These are phyloP conservation scores for Nemania sp. DNA, from an alignment of 2,329 filamentous ascomycete species.

Conservation along the genomic window DNA sequence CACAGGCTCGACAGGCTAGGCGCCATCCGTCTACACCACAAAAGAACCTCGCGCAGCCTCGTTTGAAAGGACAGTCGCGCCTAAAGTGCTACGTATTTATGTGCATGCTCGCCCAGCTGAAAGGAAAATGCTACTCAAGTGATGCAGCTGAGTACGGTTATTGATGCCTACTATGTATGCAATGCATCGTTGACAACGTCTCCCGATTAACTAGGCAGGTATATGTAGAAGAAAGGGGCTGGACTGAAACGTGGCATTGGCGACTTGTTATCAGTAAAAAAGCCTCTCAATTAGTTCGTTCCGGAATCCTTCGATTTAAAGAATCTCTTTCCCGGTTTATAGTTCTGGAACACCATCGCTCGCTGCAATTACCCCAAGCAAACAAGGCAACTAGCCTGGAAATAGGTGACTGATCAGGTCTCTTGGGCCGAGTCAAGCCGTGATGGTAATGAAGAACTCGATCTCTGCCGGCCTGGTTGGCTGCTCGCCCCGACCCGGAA, in stretches of 20 bases:
- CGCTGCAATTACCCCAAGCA: conserved; percentile 42
- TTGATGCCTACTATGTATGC: background rate
- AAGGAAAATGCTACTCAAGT: background rate
- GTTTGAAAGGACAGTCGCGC: background rate
- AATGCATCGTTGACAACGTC: background rate
- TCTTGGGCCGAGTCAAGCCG: conserved; percentile 24
- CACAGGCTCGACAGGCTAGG: too few relatives aligned
- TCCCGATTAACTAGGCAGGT: background rate
- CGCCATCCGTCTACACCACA: background rate
- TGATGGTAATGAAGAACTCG: conserved; percentile 1
- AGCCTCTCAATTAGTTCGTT: background rate
- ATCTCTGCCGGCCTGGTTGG: conserved; percentile 24
- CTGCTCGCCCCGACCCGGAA: conserved; percentile 36
- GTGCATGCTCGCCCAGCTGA: background rate
- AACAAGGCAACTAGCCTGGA: conserved; percentile 43
- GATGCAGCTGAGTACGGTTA: background rate
- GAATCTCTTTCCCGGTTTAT: conserved; percentile 13
- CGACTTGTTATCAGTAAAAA: background rate
- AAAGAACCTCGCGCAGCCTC: background rate
- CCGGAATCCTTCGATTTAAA: background rate
- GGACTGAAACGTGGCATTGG: background rate
- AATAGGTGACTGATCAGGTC: conserved; percentile 9
- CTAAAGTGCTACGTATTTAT: background rate
- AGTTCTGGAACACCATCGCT: conserved; percentile 15
- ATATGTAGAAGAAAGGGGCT: background rate